phyloP scores from a whole-genome alignment of 2,329 filamentous ascomycete species.

The Fusarium buharicum region DNA sequence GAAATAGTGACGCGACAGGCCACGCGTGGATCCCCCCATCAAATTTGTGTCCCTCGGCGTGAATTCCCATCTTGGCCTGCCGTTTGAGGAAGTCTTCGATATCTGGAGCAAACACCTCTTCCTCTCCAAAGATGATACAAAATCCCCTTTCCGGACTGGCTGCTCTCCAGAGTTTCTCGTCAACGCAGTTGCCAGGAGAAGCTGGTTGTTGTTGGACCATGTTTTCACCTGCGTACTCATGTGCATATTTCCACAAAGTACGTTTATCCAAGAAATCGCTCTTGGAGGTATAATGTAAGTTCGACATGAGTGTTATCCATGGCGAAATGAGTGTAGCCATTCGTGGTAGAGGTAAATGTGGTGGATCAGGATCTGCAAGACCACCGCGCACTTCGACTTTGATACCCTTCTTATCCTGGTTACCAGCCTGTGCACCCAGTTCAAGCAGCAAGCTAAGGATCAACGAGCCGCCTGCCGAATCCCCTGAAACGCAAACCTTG shows the following conservation, averaged over 20 bases:
- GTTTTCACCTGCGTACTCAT: conserved; percentile 68
- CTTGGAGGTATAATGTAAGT: conserved; percentile 71
- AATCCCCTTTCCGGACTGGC: conserved; percentile 75
- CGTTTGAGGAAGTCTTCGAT: conserved; percentile 69
- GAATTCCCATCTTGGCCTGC: conserved; percentile 63
- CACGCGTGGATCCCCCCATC: conserved; percentile 80
- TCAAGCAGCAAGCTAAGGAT: conserved; percentile 78
- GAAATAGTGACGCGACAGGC: conserved; percentile 76
- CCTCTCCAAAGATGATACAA: conserved; percentile 76
- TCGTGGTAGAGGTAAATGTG: conserved; percentile 49
- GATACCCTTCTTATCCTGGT: conserved; percentile 31
- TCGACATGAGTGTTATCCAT: conserved; percentile 79
- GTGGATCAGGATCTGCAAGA: conserved; percentile 26
- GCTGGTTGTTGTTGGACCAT: conserved; percentile 51
- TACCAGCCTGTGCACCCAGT: conserved; percentile 57
- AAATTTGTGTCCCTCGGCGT: conserved; percentile 69
- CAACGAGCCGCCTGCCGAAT: conserved; percentile 82
- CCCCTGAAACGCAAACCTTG: conserved; percentile 76
- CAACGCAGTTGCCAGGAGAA: conserved; percentile 77
- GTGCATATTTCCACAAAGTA: conserved; percentile 75
- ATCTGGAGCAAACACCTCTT: conserved; percentile 81
- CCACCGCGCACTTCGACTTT: conserved; percentile 22
- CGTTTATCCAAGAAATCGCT: conserved; percentile 79
- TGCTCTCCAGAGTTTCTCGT: conserved; percentile 71
- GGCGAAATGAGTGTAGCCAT: conserved; percentile 81